Conservation (phyloP, 305 asterid genomes). For the Withania somnifera region DNA sequence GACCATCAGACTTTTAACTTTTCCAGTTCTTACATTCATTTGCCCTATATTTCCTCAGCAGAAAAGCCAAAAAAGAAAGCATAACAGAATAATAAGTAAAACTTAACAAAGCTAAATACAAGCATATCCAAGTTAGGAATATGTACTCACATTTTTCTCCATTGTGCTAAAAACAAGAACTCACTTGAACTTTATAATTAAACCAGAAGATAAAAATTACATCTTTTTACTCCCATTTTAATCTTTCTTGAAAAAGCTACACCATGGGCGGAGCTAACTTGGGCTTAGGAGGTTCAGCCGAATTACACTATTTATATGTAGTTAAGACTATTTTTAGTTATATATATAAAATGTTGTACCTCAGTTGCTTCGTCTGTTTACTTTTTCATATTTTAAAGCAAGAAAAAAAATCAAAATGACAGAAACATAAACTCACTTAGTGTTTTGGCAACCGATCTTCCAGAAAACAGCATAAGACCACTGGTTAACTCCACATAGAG, state of each 20-base stretch:
- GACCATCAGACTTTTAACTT: conserved; percentile 7
- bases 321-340: no score
- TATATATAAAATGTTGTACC: no score
- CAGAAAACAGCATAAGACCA: conserved; percentile 99
- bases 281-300: no score
- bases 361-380: no score
- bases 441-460: conserved; percentile 89
- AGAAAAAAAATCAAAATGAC: no score
- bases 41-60: conserved; percentile 22
- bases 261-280: no score
- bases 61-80: conserved; percentile 23
- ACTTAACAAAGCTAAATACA: conserved; percentile 2
- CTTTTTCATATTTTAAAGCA: no score
- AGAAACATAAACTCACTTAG: conserved; percentile 95
- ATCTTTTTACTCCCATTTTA: conserved; percentile 1
- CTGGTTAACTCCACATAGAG: conserved; percentile 86
- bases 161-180: conserved; percentile 1
- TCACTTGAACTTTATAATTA: not conserved
- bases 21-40: conserved; percentile 9
- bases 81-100: not conserved
- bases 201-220: not conserved
- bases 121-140: not conserved
- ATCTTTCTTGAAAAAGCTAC: not conserved
- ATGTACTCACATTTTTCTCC: not conserved
- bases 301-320: no score